Base-by-base conservation (phyloP, 1,284 basidiomycete species). In the Porogramme epimiltina region DNA sequence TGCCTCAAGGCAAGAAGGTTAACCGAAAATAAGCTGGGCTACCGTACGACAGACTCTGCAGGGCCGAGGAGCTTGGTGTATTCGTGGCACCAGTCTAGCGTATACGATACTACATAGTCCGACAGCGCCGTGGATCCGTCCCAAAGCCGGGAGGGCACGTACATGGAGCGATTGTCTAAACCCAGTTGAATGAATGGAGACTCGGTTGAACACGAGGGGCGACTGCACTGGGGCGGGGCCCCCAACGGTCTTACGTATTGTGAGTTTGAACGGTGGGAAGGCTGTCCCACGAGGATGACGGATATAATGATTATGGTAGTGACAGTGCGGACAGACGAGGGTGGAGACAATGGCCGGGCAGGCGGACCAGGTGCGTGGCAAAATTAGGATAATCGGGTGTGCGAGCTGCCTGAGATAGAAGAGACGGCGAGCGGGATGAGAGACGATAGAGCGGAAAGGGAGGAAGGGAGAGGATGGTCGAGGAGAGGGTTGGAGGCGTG, bases 221-320 rank as follows among this genome's bases (percentile, higher is more conserved):
- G n/a, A n/a, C n/a, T n/a, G 31, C 18, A 15, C 31, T 4, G 34
- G 43, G 28, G 26, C 5, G 10, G 8, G 18, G n/a, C 36, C 28
- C 42, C 34, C 37, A 22, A 45, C 25, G 39, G 18, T 25, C 42
- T 54, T 58, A 58, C 53, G 56, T 58, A 58, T 52, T 13, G 6
- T 31, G 34, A 16, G 31, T 18, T 19, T 46, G 23, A 20, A 19
- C 20, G 33, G 44, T 51, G 52, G 38, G 56, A 58, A 58, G 47
- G 50, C 8, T 45, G 31, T 58, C 52, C 47, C 56, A 54, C 50
- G 50, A 47, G 44, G 52, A 39, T 57, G 49, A 52, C 56, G 56
- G 56, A 42, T 37, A 39, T 36, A 41, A 42, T 48, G 26, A 48
- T 31, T 44, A 23, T 42, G 28, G 52, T 51, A 49, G 50, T 51